Base-by-base conservation (phyloP, 257 asterid species). In the Linderniella brevidens region DNA sequence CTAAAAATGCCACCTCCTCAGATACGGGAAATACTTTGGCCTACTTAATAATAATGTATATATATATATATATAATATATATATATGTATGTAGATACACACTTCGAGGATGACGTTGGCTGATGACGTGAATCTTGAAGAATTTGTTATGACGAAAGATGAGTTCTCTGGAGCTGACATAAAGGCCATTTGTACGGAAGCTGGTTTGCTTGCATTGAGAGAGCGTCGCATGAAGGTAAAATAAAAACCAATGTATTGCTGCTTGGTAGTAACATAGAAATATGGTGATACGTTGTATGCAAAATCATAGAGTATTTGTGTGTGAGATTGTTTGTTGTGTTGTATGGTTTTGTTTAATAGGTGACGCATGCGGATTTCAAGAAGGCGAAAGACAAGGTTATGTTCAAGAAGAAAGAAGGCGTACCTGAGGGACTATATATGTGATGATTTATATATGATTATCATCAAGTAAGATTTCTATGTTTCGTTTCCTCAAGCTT, bases 151-250 rank as follows among this genome's bases (percentile, higher is more conserved):
- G 81, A 74, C 77, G 12, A 74, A 74, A 58, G 81, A 74, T 50
- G 81, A 73, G 65, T 59, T 73, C 35, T 73, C 74, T 35, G 77
- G 81, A 37, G 81, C 77, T 60, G 81, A 73, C 49, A 73, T 73
- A 19, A 73, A 73, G 62, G 75, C 81, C 51, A 74, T 74, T 60
- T 74, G 77, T 58, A 74, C 82, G n/a, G 82, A 70, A 54, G 78
- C 82, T 56, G 82, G 82, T 40, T 64, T 74, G 66, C 78, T 61
- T 64, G 82, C 82, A 48, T 48, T 74, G 60, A 67, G 82, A 61
- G 82, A 74, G 56, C 70, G 82, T 9, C 72, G 82, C 39, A 74
- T 74, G 82, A 74, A 74, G 75, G 82, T 70, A 54, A 66, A 48
- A 5, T 25, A 25, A 25, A 25, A 48, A 11, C n/a, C 45, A 44